Evolutionary conservation across 148 eudicot species (phyloP).

Genomic region (Simmondsia chinensis): DNA sequence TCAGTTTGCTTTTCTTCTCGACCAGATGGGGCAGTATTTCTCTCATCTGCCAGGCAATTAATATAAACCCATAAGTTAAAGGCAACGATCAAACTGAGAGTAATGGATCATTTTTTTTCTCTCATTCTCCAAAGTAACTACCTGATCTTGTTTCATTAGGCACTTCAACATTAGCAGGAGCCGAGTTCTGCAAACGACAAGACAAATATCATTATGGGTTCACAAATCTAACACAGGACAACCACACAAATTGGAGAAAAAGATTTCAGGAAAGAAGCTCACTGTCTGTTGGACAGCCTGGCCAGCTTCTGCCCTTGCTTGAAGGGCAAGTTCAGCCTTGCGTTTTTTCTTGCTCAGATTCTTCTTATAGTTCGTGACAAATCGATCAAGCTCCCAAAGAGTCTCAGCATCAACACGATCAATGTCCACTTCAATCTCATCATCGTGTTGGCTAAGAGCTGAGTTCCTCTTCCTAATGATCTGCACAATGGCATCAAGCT

Average conservation of each 20-base stretch:
- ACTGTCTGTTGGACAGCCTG: conserved; percentile 28
- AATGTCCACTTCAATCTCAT: conserved; percentile 89
- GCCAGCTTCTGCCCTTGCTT: conserved; percentile 33
- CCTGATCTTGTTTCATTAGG: conserved; percentile 40
- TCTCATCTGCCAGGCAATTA: conserved; percentile 27
- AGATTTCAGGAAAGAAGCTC: conserved; percentile 9
- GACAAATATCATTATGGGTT: background rate
- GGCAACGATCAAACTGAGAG: background rate
- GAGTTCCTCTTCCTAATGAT: conserved; percentile 73
- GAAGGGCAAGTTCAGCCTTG: conserved; percentile 67
- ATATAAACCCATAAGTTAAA: conserved; percentile 5
- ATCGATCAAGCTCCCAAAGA: conserved; percentile 93
- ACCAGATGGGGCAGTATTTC: conserved; percentile 23
- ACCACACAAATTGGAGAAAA: background rate
- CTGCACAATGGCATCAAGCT: conserved; percentile 71
- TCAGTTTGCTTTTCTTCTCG: conserved; percentile 42
- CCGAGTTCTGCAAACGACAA: conserved; percentile 32
- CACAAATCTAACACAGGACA: background rate
- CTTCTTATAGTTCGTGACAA: conserved; percentile 83
- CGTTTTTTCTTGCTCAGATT: conserved; percentile 70
- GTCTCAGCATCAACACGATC: conserved; percentile 86
- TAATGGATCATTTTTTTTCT: background rate
- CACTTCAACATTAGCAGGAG: conserved; percentile 17
- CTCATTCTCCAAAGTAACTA: conserved; percentile 10
- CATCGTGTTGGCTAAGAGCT: conserved; percentile 64